These are phyloP conservation scores for Salvia sclarea DNA, from an alignment of 305 asterid species.

Conservation along the genomic window DNA sequence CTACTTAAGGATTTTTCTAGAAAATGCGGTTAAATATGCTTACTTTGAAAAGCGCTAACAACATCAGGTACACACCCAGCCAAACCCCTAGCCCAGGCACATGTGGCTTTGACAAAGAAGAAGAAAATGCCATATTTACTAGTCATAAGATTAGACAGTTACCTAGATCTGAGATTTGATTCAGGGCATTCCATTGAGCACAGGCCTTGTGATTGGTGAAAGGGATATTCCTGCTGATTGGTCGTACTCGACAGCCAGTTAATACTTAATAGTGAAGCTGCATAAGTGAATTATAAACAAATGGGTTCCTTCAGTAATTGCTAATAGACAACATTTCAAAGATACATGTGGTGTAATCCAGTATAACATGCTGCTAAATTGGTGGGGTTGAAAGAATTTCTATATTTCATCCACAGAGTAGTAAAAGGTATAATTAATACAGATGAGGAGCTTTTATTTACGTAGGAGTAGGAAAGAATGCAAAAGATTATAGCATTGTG, in stretches of 20 bases:
- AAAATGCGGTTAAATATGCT: slow-evolving; percentile 4
- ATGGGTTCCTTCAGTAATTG: slow-evolving; percentile 3
- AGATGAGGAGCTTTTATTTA: slow-evolving; percentile 20
- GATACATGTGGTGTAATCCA: background rate
- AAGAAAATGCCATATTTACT: background rate
- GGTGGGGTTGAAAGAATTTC: background rate
- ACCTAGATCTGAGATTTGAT: slow-evolving; percentile 16
- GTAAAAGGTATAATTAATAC: slow-evolving; percentile 6
- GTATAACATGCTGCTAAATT: slow-evolving; percentile 3
- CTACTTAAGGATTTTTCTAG: background rate
- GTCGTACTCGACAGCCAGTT: slow-evolving; percentile 15
- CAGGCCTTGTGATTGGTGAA: background rate
- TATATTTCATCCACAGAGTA: background rate
- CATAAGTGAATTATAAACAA: slow-evolving; percentile 16
- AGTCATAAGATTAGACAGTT: background rate
- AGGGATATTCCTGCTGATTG: slow-evolving; percentile 16
- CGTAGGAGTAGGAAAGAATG: slow-evolving; percentile 9
- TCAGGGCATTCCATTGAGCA: background rate
- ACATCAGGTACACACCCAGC: background rate
- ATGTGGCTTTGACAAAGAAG: slow-evolving; percentile 6
- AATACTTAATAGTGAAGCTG: slow-evolving; percentile 9
- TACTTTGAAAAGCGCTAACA: background rate
- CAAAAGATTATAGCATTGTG: slow-evolving; percentile 8
- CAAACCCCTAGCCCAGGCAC: background rate
- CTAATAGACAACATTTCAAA: background rate